Evolutionary conservation across 306 rosid species (phyloP).

Genomic region (Calophaca sinica): DNA sequence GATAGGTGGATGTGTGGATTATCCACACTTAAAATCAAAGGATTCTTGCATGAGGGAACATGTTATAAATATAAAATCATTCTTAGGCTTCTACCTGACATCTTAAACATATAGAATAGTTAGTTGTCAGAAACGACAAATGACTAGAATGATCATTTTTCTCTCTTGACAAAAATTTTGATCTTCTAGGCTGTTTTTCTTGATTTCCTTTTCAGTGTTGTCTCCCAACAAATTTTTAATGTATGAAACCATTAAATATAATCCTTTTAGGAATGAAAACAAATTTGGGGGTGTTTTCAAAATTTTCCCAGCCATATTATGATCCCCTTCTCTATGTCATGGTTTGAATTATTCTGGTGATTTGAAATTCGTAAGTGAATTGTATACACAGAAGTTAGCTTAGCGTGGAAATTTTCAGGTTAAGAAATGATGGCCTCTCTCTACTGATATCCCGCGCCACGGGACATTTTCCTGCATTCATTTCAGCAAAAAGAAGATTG

Average conservation of each 20-base stretch:
- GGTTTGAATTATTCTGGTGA: slow-evolving; percentile 29
- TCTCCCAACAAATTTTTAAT: neutral
- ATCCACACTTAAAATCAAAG: neutral
- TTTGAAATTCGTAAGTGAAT: slow-evolving; percentile 11
- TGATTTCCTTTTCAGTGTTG: neutral
- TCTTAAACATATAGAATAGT: neutral
- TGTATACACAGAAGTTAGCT: slow-evolving; percentile 33
- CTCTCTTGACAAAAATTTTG: neutral
- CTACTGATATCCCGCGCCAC: slow-evolving; percentile 39
- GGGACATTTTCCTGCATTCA: slow-evolving; percentile 47
- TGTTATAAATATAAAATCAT: neutral
- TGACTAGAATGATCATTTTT: too few relatives aligned
- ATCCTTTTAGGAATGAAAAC: slow-evolving; percentile 11
- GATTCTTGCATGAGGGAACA: neutral
- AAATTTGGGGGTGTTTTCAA: slow-evolving; percentile 3
- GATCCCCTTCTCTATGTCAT: slow-evolving; percentile 15
- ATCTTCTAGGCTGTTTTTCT: neutral
- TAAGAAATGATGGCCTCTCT: slow-evolving; percentile 44
- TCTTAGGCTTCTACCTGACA: neutral
- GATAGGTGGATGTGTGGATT: neutral
- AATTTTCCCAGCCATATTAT: slow-evolving; percentile 14
- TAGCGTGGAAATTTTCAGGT: slow-evolving; percentile 54
- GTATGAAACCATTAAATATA: slow-evolving; percentile 13
- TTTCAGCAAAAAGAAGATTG: slow-evolving; percentile 40
- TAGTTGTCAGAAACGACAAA: neutral